Base-by-base conservation (phyloP, 306 rosid species). In the Notholithocarpus densiflorus region DNA sequence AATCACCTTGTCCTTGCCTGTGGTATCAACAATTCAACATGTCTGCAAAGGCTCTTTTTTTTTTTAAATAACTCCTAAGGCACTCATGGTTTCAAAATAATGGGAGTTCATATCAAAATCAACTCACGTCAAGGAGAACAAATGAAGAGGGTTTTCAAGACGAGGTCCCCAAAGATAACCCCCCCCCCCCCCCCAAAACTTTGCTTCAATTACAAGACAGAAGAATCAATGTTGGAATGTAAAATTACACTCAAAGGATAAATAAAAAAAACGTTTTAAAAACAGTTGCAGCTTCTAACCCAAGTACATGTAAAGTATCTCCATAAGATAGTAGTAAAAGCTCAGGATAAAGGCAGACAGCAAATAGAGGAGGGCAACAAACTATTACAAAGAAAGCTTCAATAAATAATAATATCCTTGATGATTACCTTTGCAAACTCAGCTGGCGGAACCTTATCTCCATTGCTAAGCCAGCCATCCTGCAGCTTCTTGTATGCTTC, bases 401-500 rank as follows among this genome's bases (percentile, higher is more conserved):
- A 68, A 6, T 48, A 56, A 29, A 74, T 66, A 11, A 72, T 54
- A 56, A 75, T 53, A 31, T 61, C 79, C 27, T 48, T 72, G n/a
- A 59, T 19, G 4, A 72, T 73, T 77, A 93, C 97, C 92, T 95
- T 95, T 4, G 98, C 97, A 86, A 92, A 95, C 88, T 95, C 98
- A 3, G 97, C 91, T 7, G 97, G 96, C 24, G 98, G 98, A 31
- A 95, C 98, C 84, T 92, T 92, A 80, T 95, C 98, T 70, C 98
- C 98, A 23, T 95, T 87, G 82, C 87, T 17, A 54, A 95, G 97
- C 98, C 98, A 95, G 56, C 98, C 98, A 78, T 92, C 98, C 85
- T 92, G 89, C 84, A 95, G 84, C 88, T 95, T 92, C 97, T 94
- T 94, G 86, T 94, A 89, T 43, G 94, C 98, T 81, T 95, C 98